Conservation (phyloP, 352 stramenopile genomes). For the Phytophthora cryptogea region DNA sequence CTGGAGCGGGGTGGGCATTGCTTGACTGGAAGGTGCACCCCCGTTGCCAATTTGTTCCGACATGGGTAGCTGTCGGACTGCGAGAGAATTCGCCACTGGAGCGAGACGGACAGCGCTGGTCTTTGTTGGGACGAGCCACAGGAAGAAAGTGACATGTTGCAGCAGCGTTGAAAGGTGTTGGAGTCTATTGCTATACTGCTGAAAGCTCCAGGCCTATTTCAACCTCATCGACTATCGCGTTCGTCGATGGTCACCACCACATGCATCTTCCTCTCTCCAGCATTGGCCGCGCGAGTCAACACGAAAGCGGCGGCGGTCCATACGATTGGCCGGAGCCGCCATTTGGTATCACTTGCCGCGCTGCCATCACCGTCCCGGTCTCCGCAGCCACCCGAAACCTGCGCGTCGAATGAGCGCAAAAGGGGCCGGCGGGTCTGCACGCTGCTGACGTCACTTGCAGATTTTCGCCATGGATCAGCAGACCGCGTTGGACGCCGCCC, state of each 20-base stretch:
- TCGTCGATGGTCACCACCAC: background rate
- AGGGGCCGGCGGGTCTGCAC: background rate
- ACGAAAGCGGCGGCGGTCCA: background rate
- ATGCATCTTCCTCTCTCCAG: background rate
- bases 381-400: slow-evolving; percentile 1
- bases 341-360: background rate
- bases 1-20: slow-evolving; percentile 48
- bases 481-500: slow-evolving; percentile 22
- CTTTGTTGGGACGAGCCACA: slow-evolving; percentile 31
- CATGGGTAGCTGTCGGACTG: slow-evolving; percentile 14
- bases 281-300: background rate
- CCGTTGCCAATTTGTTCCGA: slow-evolving; percentile 5
- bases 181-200: no score
- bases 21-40: background rate
- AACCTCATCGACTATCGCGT: background rate
- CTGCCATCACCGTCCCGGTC: background rate
- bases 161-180: no score
- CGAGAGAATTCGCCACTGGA: slow-evolving; percentile 14
- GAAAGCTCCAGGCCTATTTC: no score
- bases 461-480: slow-evolving; percentile 23
- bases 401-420: slow-evolving; percentile 10
- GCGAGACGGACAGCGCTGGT: background rate
- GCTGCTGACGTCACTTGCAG: slow-evolving; percentile 17
- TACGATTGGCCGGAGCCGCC: background rate
- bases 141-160: background rate